Percentiles rank a stretch among this genome's conserved stretches.
Conservation (phyloP, 1,284 basidiomycete genomes). For the Leccinum subatratum region DNA sequence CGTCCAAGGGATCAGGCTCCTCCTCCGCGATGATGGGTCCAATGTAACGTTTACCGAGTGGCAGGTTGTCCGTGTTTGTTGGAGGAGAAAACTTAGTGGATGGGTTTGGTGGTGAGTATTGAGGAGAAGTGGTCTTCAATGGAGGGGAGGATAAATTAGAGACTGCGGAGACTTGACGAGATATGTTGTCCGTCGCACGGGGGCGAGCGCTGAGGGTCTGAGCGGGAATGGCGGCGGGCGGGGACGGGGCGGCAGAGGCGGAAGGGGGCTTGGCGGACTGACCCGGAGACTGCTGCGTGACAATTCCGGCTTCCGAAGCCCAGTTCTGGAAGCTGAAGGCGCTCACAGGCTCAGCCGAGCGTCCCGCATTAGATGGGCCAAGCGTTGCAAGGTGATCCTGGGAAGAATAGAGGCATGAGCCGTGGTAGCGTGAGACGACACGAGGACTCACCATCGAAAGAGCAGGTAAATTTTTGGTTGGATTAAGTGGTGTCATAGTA, state of each 20-base stretch:
- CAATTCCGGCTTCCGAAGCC: conserved; percentile 31
- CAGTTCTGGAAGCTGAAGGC: conserved; percentile 28
- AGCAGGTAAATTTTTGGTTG: conserved; percentile 29
- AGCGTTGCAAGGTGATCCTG: conserved; percentile 30
- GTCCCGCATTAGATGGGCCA: conserved; percentile 23
- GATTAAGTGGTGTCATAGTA: conserved; percentile 21
- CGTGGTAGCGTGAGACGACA: conserved; percentile 1
- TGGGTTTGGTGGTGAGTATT: conserved; percentile 23
- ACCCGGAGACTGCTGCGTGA: conserved; percentile 18
- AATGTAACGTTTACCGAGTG: conserved; percentile 39
- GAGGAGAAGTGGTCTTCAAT: conserved; percentile 24
- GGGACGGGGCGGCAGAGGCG: background rate
- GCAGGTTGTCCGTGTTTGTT: conserved; percentile 17
- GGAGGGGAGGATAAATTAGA: conserved; percentile 25
- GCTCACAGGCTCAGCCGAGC: conserved; percentile 21
- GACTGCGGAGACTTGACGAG: conserved; percentile 28
- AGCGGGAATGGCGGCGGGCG: conserved; percentile 4
- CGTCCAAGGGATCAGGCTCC: conserved; percentile 33
- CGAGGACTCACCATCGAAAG: conserved; percentile 28
- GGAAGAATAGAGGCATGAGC: conserved; percentile 11
- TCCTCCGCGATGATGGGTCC: conserved; percentile 45
- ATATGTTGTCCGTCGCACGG: conserved; percentile 29
- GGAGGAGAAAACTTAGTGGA: conserved; percentile 27
- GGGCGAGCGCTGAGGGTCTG: conserved; percentile 20
- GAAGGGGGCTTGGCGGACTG: conserved; percentile 15